phyloP scores from a whole-genome alignment of 1,284 basidiomycete species.

The Coniferiporia sulphurascens region DNA sequence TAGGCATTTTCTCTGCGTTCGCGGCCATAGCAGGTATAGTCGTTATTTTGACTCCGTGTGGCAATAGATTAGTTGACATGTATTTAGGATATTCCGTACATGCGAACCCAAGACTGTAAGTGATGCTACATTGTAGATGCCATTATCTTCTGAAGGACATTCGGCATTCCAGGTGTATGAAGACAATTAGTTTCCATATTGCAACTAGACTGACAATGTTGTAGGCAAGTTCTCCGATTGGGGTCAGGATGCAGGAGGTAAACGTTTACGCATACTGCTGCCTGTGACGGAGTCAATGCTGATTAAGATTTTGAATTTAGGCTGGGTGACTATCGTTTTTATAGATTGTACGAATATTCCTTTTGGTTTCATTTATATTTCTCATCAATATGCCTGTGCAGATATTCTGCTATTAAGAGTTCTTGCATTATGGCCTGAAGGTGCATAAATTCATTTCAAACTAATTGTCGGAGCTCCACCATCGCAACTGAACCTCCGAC shows the following conservation, averaged over 20 bases:
- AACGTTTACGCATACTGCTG: neutral
- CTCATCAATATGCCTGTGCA: neutral
- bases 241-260: neutral
- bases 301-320: neutral
- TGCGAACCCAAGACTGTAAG: neutral
- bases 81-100: neutral
- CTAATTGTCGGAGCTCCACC: neutral
- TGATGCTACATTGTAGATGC: neutral
- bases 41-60: too few species aligned
- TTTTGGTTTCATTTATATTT: neutral
- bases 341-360: neutral
- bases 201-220: neutral
- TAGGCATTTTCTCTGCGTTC: neutral
- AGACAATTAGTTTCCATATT: neutral
- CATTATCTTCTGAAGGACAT: neutral
- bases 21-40: neutral
- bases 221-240: neutral
- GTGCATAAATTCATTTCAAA: neutral
- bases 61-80: neutral
- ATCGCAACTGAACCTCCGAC: too few species aligned
- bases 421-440: neutral
- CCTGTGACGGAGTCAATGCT: neutral
- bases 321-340: neutral
- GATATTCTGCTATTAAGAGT: constrained; percentile 4
- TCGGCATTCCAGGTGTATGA: neutral